Conservation (phyloP, 331 rosid species). For the Prunus yedoensis region DNA sequence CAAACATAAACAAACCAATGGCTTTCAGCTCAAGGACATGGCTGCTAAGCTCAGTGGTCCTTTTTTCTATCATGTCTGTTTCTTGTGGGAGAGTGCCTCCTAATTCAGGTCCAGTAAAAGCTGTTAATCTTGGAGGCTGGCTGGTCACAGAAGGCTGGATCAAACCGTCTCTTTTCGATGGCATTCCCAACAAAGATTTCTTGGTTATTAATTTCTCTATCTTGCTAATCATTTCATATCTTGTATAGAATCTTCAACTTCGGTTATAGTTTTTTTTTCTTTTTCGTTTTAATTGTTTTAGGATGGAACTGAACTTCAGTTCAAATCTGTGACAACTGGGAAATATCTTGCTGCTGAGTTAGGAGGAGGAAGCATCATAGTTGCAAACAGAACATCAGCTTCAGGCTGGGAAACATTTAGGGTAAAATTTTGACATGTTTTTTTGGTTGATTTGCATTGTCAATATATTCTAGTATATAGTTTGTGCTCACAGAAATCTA, state of each 20-base stretch:
- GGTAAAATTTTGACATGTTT: slow-evolving; percentile 14
- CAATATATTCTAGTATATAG: not conserved
- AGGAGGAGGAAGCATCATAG: slow-evolving; percentile 68
- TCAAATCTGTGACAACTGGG: slow-evolving; percentile 53
- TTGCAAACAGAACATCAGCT: slow-evolving; percentile 58
- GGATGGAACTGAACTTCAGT: slow-evolving; percentile 77
- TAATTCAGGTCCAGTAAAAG: slow-evolving; percentile 31
- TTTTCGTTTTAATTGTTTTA: slow-evolving; percentile 8
- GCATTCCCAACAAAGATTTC: slow-evolving; percentile 69
- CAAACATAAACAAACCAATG: slow-evolving; percentile 17
- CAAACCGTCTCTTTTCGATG: slow-evolving; percentile 77
- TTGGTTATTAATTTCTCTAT: slow-evolving; percentile 37
- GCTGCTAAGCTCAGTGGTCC: slow-evolving; percentile 18
- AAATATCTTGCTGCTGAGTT: slow-evolving; percentile 62
- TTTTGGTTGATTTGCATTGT: not conserved
- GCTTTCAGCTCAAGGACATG: slow-evolving; percentile 19
- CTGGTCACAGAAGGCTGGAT: slow-evolving; percentile 84
- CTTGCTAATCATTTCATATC: not conserved
- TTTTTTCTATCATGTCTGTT: slow-evolving; percentile 10
- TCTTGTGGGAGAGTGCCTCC: slow-evolving; percentile 19
- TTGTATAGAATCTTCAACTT: not conserved
- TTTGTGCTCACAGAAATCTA: not conserved
- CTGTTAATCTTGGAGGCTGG: slow-evolving; percentile 85
- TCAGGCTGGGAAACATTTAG: slow-evolving; percentile 75
- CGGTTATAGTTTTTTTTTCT: too few relatives aligned